These are phyloP conservation scores for Volvox carteri DNA, from an alignment of 163 green algal species.

Conservation along the genomic window DNA sequence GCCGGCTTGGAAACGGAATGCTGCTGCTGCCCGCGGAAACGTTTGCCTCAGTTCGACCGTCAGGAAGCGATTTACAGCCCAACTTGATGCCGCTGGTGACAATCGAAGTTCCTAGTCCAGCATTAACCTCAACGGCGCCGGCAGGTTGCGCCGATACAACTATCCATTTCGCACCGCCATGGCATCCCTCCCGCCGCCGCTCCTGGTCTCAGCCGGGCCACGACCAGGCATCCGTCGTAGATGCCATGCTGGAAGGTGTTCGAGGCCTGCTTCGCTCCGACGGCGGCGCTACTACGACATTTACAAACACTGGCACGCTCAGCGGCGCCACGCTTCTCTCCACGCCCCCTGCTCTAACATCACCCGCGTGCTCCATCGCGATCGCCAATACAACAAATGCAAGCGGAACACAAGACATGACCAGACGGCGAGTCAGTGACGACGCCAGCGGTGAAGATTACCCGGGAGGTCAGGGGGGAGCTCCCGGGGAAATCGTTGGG, in stretches of 20 bases:
- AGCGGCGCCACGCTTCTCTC: conserved; percentile 14
- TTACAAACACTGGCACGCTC: neutral
- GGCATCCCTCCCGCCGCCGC: neutral
- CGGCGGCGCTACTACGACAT: conserved; percentile 14
- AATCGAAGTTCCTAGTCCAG: neutral
- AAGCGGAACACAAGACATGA: no score
- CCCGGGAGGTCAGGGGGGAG: neutral
- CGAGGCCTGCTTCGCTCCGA: conserved; percentile 12
- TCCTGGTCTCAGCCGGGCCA: neutral
- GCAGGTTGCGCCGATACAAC: neutral
- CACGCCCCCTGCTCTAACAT: neutral
- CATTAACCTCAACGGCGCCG: neutral
- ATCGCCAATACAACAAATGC: no score
- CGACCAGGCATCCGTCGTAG: neutral
- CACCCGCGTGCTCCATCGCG: neutral
- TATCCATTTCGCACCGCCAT: neutral
- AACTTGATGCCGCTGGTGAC: neutral
- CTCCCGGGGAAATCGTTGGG: no score
- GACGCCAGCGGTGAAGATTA: neutral
- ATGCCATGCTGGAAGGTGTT: conserved; percentile 19
- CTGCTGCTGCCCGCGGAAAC: neutral
- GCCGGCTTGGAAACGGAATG: no score
- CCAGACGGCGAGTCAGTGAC: neutral
- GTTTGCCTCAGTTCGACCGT: neutral
- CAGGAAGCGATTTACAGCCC: neutral